Evolutionary conservation across 2,329 filamentous ascomycete genomes (phyloP), one percentile per base, ranked within the genome.

Genomic region (Herpotrichia juniperi): DNA sequence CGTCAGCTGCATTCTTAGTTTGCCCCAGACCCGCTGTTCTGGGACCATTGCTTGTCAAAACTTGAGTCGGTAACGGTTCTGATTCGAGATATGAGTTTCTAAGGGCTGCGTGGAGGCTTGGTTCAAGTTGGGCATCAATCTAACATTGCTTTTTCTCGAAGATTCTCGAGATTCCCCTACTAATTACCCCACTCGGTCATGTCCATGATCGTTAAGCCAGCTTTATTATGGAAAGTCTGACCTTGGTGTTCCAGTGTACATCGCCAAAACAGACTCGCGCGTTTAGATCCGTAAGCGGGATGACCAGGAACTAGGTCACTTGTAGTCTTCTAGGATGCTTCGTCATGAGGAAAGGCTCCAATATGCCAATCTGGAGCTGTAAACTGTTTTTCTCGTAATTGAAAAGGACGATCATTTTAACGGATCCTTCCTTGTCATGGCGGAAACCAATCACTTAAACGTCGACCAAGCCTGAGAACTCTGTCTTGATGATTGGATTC

Each of bases 391-490:
- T 48, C 12, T 32, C 31, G 19, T 42, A 50, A 17, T 51, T 44
- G 19, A 54, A 50, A 19, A 54, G 55, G 32, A 51, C 48, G 2
- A 55, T 30, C 55, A 58, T 58, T 47, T 53, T 55, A 5, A 55
- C 52, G 12, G 32, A 22, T 19, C 47, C 46, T 24, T 56, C 43
- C n/a, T 26, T 32, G 28, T 46, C 32, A 19, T 46, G 52, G 28
- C 51, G 43, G 12, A 58, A 46, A 6, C 48, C 55, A 10, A 53
- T 53, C 5, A 53, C 47, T 16, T 52, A 46, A n/a, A 47, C 37
- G 24, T 43, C 31, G 40, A 55, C 42, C 17, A 48, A 40, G 4
- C n/a, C 17, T 4, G 55, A 53, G 5, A 57, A 44, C 25, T 40
- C 26, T 3, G 30, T 40, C 14, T 44, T 32, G 24, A 55, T 44